Conservation (phyloP, 129 eudicot genomes). For the Rutidosis leptorrhynchoides region DNA sequence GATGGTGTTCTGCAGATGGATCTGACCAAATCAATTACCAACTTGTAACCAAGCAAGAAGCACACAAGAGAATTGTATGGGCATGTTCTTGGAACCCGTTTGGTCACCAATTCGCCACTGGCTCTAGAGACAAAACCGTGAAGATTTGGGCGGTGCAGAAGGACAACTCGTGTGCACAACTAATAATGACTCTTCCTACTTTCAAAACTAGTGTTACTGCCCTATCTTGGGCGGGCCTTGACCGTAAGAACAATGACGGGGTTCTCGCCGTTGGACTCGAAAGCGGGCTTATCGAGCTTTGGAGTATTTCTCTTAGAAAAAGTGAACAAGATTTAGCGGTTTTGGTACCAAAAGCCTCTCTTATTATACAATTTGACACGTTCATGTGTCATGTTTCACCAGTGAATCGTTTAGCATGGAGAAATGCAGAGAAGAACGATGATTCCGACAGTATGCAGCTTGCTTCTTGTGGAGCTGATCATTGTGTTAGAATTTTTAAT, state of each 20-base stretch:
- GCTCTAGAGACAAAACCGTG: slow-evolving; percentile 88
- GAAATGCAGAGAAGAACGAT: slow-evolving; percentile 40
- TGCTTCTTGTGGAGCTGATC: slow-evolving; percentile 94
- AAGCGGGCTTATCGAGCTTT: slow-evolving; percentile 75
- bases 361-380: slow-evolving; percentile 43
- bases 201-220: slow-evolving; percentile 79
- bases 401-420: slow-evolving; percentile 78
- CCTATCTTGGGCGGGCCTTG: slow-evolving; percentile 66
- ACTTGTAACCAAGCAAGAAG: slow-evolving; percentile 78
- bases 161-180: no score
- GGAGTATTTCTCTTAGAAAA: slow-evolving; percentile 48
- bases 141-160: slow-evolving; percentile 71
- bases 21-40: slow-evolving; percentile 46
- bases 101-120: slow-evolving; percentile 76
- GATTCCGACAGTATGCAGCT: slow-evolving; percentile 54
- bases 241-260: slow-evolving; percentile 46
- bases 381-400: slow-evolving; percentile 89
- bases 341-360: slow-evolving; percentile 37
- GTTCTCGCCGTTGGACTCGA: slow-evolving; percentile 86
- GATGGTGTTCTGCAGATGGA: slow-evolving; percentile 38
- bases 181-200: slow-evolving; percentile 55
- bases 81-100: slow-evolving; percentile 93
- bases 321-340: slow-evolving; percentile 19
- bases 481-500: slow-evolving; percentile 75
- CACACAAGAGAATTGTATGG: slow-evolving; percentile 97